Conservation (phyloP, 148 eudicot species). For the Diospyros kaki region DNA sequence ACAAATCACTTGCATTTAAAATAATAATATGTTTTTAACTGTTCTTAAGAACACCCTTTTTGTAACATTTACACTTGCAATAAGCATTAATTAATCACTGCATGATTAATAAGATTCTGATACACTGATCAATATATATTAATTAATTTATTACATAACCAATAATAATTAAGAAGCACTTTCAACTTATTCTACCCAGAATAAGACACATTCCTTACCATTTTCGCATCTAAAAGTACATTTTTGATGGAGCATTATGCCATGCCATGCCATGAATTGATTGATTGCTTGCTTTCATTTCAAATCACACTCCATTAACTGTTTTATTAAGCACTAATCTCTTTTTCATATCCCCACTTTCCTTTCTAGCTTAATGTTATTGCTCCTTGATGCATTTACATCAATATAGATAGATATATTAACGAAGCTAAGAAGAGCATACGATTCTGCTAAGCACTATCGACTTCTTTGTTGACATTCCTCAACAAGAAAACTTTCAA, state of each 20-base stretch:
- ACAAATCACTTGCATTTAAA: no score
- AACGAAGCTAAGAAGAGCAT: neutral
- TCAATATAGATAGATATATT: neutral
- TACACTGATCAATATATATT: no score
- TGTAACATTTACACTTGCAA: no score
- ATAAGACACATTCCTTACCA: neutral
- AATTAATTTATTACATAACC: neutral
- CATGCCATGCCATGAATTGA: neutral
- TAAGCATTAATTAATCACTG: no score
- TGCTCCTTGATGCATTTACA: neutral
- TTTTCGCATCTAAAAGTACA: neutral
- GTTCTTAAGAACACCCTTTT: no score
- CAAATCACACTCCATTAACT: neutral
- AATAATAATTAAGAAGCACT: no score
- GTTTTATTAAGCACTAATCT: neutral
- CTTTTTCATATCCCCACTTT: neutral
- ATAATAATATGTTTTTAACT: no score
- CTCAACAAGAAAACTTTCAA: neutral
- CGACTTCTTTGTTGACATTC: constrained; percentile 5
- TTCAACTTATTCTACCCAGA: neutral
- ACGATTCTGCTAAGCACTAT: constrained; percentile 6
- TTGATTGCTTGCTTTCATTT: neutral
- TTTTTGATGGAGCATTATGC: neutral
- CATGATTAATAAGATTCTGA: no score
- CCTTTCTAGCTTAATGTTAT: neutral